These are phyloP conservation scores for Zizania latifolia DNA, from an alignment of 176 grass and related monocot species.

Conservation along the genomic window DNA sequence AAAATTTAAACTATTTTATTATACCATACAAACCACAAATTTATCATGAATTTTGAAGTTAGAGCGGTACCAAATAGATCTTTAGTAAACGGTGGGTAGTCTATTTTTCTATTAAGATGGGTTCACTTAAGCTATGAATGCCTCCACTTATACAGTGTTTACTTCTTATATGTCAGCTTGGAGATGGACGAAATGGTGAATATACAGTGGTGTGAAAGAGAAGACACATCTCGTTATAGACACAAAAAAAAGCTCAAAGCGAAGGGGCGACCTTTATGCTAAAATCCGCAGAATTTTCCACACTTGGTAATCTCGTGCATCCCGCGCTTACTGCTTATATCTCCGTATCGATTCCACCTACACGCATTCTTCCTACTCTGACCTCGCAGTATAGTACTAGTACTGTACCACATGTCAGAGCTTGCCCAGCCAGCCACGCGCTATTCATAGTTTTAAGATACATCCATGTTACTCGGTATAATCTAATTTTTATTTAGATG, in stretches of 20 bases:
- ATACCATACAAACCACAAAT: too few relatives aligned
- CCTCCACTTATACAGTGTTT: background rate
- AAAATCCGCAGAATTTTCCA: slow-evolving; percentile 16
- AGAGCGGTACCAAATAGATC: too few relatives aligned
- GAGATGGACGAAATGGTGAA: slow-evolving; percentile 14
- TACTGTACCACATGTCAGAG: background rate
- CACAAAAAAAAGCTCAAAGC: background rate
- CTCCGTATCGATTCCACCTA: background rate
- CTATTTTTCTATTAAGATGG: background rate
- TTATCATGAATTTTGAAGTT: too few relatives aligned
- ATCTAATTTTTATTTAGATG: too few relatives aligned
- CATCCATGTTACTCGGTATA: too few relatives aligned
- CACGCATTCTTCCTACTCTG: background rate
- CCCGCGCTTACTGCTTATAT: slow-evolving; percentile 20
- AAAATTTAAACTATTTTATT: too few relatives aligned
- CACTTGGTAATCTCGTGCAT: background rate
- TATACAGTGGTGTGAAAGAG: background rate
- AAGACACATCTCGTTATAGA: background rate
- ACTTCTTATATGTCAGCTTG: background rate
- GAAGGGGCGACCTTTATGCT: slow-evolving; percentile 7
- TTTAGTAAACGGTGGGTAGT: too few relatives aligned
- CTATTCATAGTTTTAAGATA: too few relatives aligned
- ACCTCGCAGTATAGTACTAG: background rate
- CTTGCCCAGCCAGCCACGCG: too few relatives aligned
- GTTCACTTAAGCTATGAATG: background rate